Base-by-base conservation (phyloP, 768 basidiomycete species). In the Phanerochaete sordida region DNA sequence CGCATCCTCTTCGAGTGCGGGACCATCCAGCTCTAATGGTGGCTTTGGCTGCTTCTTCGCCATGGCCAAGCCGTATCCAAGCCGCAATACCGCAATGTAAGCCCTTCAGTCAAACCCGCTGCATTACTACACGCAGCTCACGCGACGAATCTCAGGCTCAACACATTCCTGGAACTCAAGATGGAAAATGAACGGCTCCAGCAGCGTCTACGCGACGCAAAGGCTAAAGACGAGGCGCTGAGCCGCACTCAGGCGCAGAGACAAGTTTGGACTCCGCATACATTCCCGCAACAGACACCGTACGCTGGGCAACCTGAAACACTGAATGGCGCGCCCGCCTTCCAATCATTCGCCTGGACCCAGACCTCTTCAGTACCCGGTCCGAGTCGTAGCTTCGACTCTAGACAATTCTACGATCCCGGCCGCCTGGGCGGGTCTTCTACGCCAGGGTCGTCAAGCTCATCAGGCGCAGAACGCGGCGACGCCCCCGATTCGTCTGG, bases 161-260 rank as follows among this genome's bases (percentile, higher is more conserved):
- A 87, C 63, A 84, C 85, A 0, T 84, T 86, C 64, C 66, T 97
- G 35, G 94, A 96, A 68, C 82, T 96, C 52, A 95, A 93, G 72
- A 77, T 88, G 58, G 93, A 95, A 74, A 94, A 97, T 71, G 89
- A 92, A 71, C 81, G 86, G 15, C 73, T 97, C 44, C 81, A 88
- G 64, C 82, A 83, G 60, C 84, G 86, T 27, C 72, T 88, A 33
- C 46, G 49, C 31, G 56, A 49, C 28, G 56, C 57, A 13, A 49
- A 49, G 33, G 46, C 57, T 19, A 49, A 50, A 31, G 46, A 13
- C 8, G 57, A 47, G 24, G 45, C 23, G 16, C 50, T 57, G 8
- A 56, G 45, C 26, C 46, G 46, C 15, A 6, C 31, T 5, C 30
- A 60, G 39, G 46, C 30, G 49, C 51, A 46, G 50, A 52, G 21